Base-by-base conservation (phyloP, 345 rosid species). In the Microthlaspi erraticum region DNA sequence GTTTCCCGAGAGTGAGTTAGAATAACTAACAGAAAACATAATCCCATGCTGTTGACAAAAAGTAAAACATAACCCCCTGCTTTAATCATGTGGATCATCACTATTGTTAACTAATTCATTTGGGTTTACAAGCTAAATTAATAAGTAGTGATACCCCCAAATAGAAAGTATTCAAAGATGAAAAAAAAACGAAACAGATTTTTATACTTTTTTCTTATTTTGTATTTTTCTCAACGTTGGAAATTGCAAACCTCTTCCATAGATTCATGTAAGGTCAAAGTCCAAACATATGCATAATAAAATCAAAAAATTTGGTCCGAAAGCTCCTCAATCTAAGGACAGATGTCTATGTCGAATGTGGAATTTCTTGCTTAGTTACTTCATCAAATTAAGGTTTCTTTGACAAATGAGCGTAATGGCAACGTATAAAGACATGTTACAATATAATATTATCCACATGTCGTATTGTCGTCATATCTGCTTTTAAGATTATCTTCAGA, bases 291-390 rank as follows among this genome's bases (percentile, higher is more conserved):
- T 39, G 66, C 38, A 39, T 48, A 6, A 17, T 6, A 31, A 44
- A 0, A n/a, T n/a, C n/a, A n/a, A n/a, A n/a, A n/a, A n/a, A n/a
- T 44, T 50, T 32, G 43, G 68, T 67, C 56, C 57, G 13, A 67
- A 67, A 51, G 73, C 48, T 67, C 73, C 78, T 67, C 74, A 68
- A 74, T 74, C 73, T 17, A 67, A 60, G 78, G 74, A 60, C 49
- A 74, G 1, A 43, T 74, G 68, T 74, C 53, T 34, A 12, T 60
- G 19, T 42, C 10, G 38, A 66, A 65, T n/a, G 65, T 64, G 50
- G 6, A 62, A 51, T 72, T 23, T 72, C 32, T 34, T 26, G 29
- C 29, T 26, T 26, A 3, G 29, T 26, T 45, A 34, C 33, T 44
- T 44, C 42, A 71, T n/a, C n/a, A 60, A 55, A 46, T 26, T 2